phyloP scores from a whole-genome alignment of 2,329 filamentous ascomycete genomes.

The Alternaria incomplexa region DNA sequence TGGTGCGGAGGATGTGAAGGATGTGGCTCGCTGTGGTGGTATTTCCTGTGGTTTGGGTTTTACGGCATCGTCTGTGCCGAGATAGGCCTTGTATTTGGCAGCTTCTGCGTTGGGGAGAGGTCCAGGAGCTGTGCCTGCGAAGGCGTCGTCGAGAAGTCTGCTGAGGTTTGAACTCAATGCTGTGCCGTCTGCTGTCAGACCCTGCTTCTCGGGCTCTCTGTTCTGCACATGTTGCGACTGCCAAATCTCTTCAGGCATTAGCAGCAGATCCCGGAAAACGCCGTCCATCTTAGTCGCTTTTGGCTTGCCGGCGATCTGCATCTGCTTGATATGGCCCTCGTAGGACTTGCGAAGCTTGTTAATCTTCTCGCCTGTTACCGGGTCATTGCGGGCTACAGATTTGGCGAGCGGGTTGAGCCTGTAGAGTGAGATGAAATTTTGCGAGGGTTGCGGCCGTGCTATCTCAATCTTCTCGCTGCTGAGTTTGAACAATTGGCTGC shows the following conservation, averaged over 20 bases:
- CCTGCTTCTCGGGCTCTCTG: constrained; percentile 46
- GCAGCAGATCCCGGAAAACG: constrained; percentile 43
- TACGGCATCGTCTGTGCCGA: constrained; percentile 53
- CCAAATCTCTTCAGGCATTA: constrained; percentile 51
- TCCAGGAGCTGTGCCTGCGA: constrained; percentile 51
- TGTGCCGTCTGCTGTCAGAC: constrained; percentile 36
- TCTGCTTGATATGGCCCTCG: constrained; percentile 58
- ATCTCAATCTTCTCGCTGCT: constrained; percentile 46
- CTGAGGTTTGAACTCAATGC: constrained; percentile 30
- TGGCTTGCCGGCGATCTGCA: constrained; percentile 57
- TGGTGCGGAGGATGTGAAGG: constrained; percentile 28
- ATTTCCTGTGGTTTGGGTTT: constrained; percentile 38
- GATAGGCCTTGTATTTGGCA: constrained; percentile 50
- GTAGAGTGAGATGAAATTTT: constrained; percentile 67
- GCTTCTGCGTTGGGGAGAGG: constrained; percentile 50
- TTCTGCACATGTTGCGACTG: constrained; percentile 46
- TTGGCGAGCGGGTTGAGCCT: constrained; percentile 61
- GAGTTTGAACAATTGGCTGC: constrained; percentile 44
- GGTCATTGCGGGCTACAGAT: constrained; percentile 65
- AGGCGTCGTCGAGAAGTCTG: constrained; percentile 49
- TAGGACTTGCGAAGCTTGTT: constrained; percentile 66
- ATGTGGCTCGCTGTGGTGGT: constrained; percentile 27
- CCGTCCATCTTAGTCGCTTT: constrained; percentile 53
- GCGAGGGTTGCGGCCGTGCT: constrained; percentile 62
- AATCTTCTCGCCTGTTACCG: constrained; percentile 68